Base-by-base conservation (phyloP, 208 protist species). In the Crithidia fasciculata region DNA sequence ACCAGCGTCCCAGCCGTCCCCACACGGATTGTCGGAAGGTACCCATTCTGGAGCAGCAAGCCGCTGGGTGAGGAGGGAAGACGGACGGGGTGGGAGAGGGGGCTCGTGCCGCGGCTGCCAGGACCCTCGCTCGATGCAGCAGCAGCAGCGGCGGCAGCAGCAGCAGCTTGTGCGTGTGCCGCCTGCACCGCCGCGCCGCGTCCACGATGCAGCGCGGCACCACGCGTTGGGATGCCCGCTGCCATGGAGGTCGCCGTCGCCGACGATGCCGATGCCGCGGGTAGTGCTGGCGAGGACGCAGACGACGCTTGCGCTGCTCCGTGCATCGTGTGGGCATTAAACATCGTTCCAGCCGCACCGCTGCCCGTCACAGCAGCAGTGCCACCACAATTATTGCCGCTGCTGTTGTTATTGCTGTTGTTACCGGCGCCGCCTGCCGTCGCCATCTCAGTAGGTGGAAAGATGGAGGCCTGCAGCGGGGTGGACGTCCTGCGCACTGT, bases 311-410 rank as follows among this genome's bases (percentile, higher is more conserved):
- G 16, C 6, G 47, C 6, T 0, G 28, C 28, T 8, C 43, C n/a
- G 36, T 19, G 2, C 16, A 28, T 8, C 0, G 47, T 57, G 62
- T 6, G 18, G 2, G 62, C 7, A 36, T 63, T 66, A 43, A 68
- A 52, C 74, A 72, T 72, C 13, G 74, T 73, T 8, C 56, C 57
- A 9, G 74, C 58, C 13, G 74, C 74, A 19, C 74, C 66, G 28
- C 44, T 55, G 50, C 52, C 44, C 16, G 15, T 13, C 45, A 49
- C 28, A 28, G 28, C 16, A 44, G 12, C 4, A 53, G 5, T 10
- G 19, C 19, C 15, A 19, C 44, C 61, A 54, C 19, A 15, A 44
- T 43, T 10, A 28, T 19, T 69, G 49, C 64, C 6, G 39, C n/a
- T 59, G 63, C 49, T 59, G 39, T 40, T 13, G 8, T 52, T 3